These are phyloP conservation scores for Colletotrichum sublineola DNA, from an alignment of 2,329 filamentous ascomycete genomes.

Conservation along the genomic window DNA sequence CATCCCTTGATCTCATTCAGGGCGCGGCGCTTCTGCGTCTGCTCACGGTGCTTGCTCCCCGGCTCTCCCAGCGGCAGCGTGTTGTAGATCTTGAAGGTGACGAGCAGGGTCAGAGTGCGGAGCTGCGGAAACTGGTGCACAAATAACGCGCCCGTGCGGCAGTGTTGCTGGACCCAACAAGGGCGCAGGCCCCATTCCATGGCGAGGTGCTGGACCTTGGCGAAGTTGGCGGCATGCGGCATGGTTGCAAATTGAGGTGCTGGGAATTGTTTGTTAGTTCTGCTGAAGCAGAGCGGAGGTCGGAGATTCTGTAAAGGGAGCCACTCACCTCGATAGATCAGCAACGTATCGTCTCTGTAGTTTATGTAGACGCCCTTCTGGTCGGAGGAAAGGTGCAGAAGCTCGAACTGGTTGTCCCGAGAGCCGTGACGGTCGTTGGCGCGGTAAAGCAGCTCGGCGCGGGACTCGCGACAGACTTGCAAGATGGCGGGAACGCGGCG, in stretches of 20 bases:
- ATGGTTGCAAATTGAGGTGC: slow-evolving; percentile 2
- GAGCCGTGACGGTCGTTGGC: neutral
- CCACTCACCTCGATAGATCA: slow-evolving; percentile 27
- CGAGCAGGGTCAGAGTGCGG: slow-evolving; percentile 28
- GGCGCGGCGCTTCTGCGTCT: slow-evolving; percentile 9
- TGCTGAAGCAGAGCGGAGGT: neutral
- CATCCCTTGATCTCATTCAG: slow-evolving; percentile 22
- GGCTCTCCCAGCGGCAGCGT: neutral
- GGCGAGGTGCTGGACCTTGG: slow-evolving; percentile 31
- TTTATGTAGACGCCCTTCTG: slow-evolving; percentile 21
- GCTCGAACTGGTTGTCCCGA: slow-evolving; percentile 4
- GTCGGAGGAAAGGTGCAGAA: neutral
- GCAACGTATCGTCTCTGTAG: slow-evolving; percentile 17
- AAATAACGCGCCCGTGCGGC: slow-evolving; percentile 9
- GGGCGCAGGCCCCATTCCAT: slow-evolving; percentile 40
- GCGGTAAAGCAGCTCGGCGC: slow-evolving; percentile 12
- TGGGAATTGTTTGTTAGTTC: neutral
- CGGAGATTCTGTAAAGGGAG: neutral
- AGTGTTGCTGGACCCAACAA: slow-evolving; percentile 23
- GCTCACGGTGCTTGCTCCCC: slow-evolving; percentile 20
- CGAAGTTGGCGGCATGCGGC: slow-evolving; percentile 13
- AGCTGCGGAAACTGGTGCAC: slow-evolving; percentile 29
- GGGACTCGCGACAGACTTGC: slow-evolving; percentile 25
- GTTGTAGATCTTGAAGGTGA: slow-evolving; percentile 15
- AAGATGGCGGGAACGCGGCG: slow-evolving; percentile 22